These are phyloP conservation scores for Fusarium metavorans DNA, from an alignment of 2,329 filamentous ascomycete genomes.

Conservation along the genomic window DNA sequence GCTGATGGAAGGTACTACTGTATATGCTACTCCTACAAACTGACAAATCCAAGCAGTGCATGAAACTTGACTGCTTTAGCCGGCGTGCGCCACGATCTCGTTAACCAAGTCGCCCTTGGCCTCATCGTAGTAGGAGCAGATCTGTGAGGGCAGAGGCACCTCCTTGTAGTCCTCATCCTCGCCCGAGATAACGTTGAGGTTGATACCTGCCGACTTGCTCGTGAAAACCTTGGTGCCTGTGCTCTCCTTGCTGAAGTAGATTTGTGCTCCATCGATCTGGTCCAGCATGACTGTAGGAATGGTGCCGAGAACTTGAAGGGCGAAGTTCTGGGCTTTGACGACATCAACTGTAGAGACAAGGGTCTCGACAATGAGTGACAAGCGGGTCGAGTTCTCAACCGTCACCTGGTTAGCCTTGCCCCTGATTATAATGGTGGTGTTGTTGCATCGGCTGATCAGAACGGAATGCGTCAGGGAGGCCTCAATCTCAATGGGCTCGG, in stretches of 20 bases:
- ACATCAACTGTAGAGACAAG: conserved; percentile 93
- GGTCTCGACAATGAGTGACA: conserved; percentile 89
- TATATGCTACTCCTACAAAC: conserved; percentile 35
- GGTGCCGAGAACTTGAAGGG: conserved; percentile 87
- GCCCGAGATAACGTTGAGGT: conserved; percentile 82
- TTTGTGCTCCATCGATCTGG: conserved; percentile 88
- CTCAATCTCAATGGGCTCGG: conserved; percentile 81
- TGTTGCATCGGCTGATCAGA: conserved; percentile 91
- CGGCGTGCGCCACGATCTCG: conserved; percentile 96
- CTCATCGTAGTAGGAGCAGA: conserved; percentile 80
- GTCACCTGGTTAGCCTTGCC: conserved; percentile 98
- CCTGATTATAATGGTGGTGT: conserved; percentile 87
- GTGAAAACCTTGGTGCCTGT: conserved; percentile 84
- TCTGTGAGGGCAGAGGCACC: conserved; percentile 88
- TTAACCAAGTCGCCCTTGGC: conserved; percentile 81
- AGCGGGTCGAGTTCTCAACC: conserved; percentile 86
- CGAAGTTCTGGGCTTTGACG: conserved; percentile 95
- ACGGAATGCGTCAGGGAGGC: conserved; percentile 88
- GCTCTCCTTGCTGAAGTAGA: conserved; percentile 88
- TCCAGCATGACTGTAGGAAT: conserved; percentile 92
- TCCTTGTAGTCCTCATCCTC: conserved; percentile 87
- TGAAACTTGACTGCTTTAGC: conserved; percentile 60
- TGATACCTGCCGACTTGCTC: conserved; percentile 88
- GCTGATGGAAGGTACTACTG: conserved; percentile 3
- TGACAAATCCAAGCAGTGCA: conserved; percentile 29